phyloP scores from a whole-genome alignment of 306 rosid species.

The Delonix regia region DNA sequence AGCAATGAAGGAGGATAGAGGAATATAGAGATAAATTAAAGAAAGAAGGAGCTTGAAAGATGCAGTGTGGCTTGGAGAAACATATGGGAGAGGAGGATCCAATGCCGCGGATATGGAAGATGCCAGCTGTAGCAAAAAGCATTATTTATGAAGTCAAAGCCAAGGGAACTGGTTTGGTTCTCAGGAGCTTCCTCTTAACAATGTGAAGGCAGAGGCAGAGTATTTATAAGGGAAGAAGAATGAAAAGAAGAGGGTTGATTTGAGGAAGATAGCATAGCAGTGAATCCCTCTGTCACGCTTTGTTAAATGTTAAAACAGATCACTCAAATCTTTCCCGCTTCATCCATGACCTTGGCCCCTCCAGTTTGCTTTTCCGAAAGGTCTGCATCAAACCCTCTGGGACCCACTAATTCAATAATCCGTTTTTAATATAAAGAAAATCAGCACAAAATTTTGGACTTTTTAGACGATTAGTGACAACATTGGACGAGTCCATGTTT shows the following conservation, averaged over 20 bases:
- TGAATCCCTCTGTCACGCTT: background rate
- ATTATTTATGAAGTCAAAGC: slow-evolving; percentile 25
- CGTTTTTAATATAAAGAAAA: background rate
- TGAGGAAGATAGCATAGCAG: background rate
- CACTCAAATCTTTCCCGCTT: slow-evolving; percentile 41
- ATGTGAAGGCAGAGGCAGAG: slow-evolving; percentile 1
- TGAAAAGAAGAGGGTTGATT: background rate
- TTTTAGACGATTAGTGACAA: background rate
- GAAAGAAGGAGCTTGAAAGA: slow-evolving; percentile 14
- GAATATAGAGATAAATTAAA: slow-evolving; percentile 22
- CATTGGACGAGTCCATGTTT: background rate
- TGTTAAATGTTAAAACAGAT: background rate
- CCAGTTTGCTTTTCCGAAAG: slow-evolving; percentile 24
- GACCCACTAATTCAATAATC: background rate
- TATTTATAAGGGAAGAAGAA: slow-evolving; percentile 18
- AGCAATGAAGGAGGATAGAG: background rate
- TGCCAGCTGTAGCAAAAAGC: background rate
- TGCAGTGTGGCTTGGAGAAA: slow-evolving; percentile 34
- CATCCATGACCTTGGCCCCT: slow-evolving; percentile 11
- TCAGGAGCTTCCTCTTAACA: background rate
- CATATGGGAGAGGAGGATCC: background rate
- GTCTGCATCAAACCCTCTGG: slow-evolving; percentile 21
- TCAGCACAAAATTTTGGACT: background rate
- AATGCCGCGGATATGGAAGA: background rate
- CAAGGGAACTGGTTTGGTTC: background rate